These are phyloP conservation scores for Gossypium stocksii DNA, from an alignment of 345 rosid genomes.

Conservation along the genomic window DNA sequence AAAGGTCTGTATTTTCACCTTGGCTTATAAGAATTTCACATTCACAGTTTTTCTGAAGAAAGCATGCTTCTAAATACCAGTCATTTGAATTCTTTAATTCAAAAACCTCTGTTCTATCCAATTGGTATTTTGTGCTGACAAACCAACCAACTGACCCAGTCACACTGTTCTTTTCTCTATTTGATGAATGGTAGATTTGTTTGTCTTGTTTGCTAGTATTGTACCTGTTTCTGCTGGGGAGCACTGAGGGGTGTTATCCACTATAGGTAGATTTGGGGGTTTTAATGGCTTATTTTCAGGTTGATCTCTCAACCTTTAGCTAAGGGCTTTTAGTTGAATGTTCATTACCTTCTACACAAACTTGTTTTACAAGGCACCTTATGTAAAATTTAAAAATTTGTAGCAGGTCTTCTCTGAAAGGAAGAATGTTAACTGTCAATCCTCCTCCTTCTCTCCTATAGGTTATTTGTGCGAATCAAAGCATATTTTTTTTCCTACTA, in stretches of 20 bases:
- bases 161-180: neutral
- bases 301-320: neutral
- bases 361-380: too few species aligned
- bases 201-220: too few species aligned
- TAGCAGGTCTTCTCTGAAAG: too few species aligned
- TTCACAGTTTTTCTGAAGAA: neutral
- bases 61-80: neutral
- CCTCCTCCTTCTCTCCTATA: too few species aligned
- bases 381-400: too few species aligned
- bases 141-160: neutral
- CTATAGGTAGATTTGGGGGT: neutral
- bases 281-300: neutral
- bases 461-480: too few species aligned
- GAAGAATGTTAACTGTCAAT: too few species aligned
- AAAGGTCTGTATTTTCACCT: constrained; percentile 46
- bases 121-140: neutral
- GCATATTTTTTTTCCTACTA: too few species aligned
- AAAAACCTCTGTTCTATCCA: neutral
- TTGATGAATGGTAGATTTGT: neutral
- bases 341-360: neutral
- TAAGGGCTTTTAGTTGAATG: neutral
- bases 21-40: neutral
- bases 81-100: neutral
- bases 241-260: neutral
- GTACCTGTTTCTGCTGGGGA: neutral